Evolutionary conservation across 2,329 filamentous ascomycete genomes (phyloP), one percentile per base, ranked within the genome.

Genomic region (Cryphonectria carpinicola): DNA sequence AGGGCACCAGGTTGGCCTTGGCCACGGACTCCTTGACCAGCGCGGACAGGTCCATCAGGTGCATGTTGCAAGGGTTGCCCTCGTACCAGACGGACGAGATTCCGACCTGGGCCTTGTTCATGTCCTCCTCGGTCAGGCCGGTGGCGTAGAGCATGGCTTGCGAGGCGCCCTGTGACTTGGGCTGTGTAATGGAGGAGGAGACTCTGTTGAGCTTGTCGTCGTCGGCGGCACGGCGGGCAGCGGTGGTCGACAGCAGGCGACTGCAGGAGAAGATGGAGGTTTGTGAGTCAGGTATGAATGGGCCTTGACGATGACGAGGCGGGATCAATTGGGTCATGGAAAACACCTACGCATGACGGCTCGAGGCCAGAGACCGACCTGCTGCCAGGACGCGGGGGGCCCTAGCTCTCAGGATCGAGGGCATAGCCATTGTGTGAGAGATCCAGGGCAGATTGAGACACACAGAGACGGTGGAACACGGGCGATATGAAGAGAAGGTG

Each of bases 41-140:
- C 80, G 92, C 87, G 79, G 93, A 97, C 72, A 99, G 89, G 78
- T 97, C 93, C 82, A 99, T 87, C 73, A 99, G 85, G 82, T 99
- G 96, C 95, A 98, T 99, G 84, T 99, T 99, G 87, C 96, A 99
- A 37, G 96, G 96, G 84, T 99, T 99, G 70, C 96, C 96, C 76
- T 94, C 92, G 84, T 95, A 98, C 96, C 96, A 99, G 72, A 98
- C 95, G 7, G 95, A 98, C 58, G 95, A 97, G 80, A 99, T 98
- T 75, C 96, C 96, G 76, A 99, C 92, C 85, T 99, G 97, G 37
- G 96, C 92, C 86, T 98, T 99, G 85, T 92, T 91, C 91, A 98
- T 93, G 82, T 97, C 95, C 70, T 88, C 87, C 79, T 97, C 93
- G 58, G 84, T 89, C 77, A 99, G 85, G 68, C 97, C 97, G 1